phyloP scores from a whole-genome alignment of 495 filamentous ascomycete genomes.

The Daldinia bambusicola region DNA sequence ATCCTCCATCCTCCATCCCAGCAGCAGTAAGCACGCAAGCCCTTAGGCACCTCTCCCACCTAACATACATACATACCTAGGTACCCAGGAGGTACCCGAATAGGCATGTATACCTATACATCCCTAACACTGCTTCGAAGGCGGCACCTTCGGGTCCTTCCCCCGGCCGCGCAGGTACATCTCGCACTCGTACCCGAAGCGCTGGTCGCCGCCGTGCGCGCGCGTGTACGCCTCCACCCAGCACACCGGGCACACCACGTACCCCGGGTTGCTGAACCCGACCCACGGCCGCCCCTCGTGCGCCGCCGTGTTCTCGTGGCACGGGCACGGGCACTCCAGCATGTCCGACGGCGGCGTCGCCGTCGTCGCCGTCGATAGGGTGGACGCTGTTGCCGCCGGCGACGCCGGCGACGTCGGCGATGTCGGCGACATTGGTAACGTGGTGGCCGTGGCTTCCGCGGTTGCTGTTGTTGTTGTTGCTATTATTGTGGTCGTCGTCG shows the following conservation, averaged over 20 bases:
- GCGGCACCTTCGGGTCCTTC: slow-evolving; percentile 24
- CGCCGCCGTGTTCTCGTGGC: slow-evolving; percentile 11
- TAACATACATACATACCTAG: too few species aligned
- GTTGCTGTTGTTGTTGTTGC: too few species aligned
- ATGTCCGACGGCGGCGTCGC: background rate
- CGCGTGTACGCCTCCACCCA: slow-evolving; percentile 36
- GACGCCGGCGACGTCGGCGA: too few species aligned
- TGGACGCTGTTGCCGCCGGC: too few species aligned
- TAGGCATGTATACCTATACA: background rate
- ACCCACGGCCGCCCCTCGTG: slow-evolving; percentile 24
- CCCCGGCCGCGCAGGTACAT: background rate
- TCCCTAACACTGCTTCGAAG: slow-evolving; percentile 22
- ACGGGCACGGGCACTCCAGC: slow-evolving; percentile 19
- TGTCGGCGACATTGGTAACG: too few species aligned
- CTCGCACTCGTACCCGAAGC: slow-evolving; percentile 20
- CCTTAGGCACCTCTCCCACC: too few species aligned
- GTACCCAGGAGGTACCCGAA: too few species aligned
- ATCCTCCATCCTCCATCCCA: too few species aligned
- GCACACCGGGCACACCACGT: slow-evolving; percentile 27
- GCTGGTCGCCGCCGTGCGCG: slow-evolving; percentile 17
- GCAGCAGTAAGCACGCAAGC: too few species aligned
- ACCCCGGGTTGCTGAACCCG: slow-evolving; percentile 23
- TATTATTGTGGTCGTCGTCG: too few species aligned
- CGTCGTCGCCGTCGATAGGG: too few species aligned
- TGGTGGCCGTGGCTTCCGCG: too few species aligned